phyloP scores from a whole-genome alignment of 176 grass and related monocot species.

The Triticum urartu region DNA sequence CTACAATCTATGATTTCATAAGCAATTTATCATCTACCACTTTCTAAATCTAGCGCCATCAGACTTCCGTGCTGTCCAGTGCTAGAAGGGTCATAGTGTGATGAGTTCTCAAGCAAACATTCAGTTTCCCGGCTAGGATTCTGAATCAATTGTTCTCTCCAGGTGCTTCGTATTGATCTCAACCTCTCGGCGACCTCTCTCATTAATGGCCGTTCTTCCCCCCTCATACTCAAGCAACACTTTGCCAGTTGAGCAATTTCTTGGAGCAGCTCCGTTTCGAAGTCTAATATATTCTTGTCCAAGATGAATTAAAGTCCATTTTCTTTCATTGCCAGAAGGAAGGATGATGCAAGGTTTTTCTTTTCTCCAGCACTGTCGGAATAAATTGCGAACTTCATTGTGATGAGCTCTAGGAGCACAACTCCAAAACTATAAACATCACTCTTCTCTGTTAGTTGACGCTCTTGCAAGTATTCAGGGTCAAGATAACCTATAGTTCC shows the following conservation, averaged over 20 bases:
- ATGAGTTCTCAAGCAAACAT: conserved; percentile 27
- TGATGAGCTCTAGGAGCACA: conserved; percentile 40
- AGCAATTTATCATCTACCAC: conserved; percentile 31
- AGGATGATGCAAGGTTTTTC: conserved; percentile 34
- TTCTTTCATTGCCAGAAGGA: conserved; percentile 35
- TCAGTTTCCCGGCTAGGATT: conserved; percentile 26
- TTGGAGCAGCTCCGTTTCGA: conserved; percentile 5
- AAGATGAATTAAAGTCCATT: conserved; percentile 23
- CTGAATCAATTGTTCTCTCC: conserved; percentile 14
- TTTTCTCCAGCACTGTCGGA: conserved; percentile 21
- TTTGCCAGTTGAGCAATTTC: conserved; percentile 31
- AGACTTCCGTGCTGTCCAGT: conserved; percentile 20
- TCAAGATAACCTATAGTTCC: conserved; percentile 29
- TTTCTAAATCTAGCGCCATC: conserved; percentile 30
- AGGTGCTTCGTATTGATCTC: conserved; percentile 30
- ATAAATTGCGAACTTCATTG: conserved; percentile 33
- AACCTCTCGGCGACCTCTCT: conserved; percentile 35
- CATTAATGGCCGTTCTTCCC: conserved; percentile 37
- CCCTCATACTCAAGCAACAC: conserved; percentile 22
- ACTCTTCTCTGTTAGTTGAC: conserved; percentile 30
- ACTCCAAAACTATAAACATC: conserved; percentile 38
- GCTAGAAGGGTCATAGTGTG: conserved; percentile 23
- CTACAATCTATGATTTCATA: neutral
- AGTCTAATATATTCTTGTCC: conserved; percentile 17
- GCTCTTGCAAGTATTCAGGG: conserved; percentile 32